Evolutionary conservation across 2,329 filamentous ascomycete species (phyloP).

Genomic region (Ophiosphaerella herpotricha): DNA sequence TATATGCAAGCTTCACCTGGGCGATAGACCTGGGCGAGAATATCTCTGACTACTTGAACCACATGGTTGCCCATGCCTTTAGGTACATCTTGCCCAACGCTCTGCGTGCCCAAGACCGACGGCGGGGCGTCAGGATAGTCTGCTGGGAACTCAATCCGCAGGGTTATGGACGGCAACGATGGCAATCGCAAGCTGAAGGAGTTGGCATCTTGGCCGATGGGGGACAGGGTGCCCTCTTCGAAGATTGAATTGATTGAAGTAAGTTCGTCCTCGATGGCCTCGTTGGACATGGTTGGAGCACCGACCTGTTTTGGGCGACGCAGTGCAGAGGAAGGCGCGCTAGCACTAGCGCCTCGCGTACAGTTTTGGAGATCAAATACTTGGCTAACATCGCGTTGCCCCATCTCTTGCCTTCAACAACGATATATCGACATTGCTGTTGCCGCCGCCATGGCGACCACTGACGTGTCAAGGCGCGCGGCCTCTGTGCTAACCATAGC

Average conservation of each 20-base stretch:
- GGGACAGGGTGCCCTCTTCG: constrained; percentile 65
- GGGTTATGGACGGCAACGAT: constrained; percentile 58
- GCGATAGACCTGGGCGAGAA: constrained; percentile 69
- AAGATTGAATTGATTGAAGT: constrained; percentile 87
- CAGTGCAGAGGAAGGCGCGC: not conserved
- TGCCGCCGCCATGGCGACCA: constrained; percentile 21
- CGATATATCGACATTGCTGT: constrained; percentile 2
- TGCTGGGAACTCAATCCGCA: constrained; percentile 68
- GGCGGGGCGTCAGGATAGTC: constrained; percentile 78
- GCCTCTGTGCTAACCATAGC: constrained; percentile 30
- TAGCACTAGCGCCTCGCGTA: constrained; percentile 2
- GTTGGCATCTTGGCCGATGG: constrained; percentile 30
- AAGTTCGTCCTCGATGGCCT: constrained; percentile 69
- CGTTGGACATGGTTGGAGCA: constrained; percentile 20
- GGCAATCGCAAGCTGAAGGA: constrained; percentile 66
- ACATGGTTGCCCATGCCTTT: constrained; percentile 74
- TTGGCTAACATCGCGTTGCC: not conserved
- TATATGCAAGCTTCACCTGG: constrained; percentile 84
- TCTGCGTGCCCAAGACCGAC: constrained; percentile 75
- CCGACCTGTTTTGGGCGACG: not conserved
- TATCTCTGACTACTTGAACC: constrained; percentile 69
- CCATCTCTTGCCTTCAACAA: constrained; percentile 5
- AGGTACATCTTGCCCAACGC: constrained; percentile 68
- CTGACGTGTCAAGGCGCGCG: constrained; percentile 29
- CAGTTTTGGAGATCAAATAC: too few relatives aligned